Percentiles rank a stretch among this genome's conserved stretches.
These are phyloP conservation scores for Mycena vitilis DNA, from an alignment of 768 basidiomycete species.

Conservation along the genomic window DNA sequence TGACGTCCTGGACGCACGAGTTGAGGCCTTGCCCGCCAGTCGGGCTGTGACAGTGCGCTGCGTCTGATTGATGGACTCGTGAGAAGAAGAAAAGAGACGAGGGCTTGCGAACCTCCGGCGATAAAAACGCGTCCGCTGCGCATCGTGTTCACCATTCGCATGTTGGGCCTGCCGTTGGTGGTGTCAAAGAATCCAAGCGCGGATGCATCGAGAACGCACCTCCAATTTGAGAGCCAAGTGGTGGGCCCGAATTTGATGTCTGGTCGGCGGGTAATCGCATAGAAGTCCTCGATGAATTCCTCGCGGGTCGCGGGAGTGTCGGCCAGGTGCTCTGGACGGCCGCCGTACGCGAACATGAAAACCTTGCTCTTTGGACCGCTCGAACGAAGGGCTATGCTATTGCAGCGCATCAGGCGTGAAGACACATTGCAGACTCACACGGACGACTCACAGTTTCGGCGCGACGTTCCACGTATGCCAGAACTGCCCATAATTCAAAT, in stretches of 20 bases:
- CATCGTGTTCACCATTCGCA: conserved; percentile 60
- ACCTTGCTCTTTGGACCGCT: background rate
- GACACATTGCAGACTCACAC: too few relatives aligned
- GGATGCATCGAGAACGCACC: conserved; percentile 33
- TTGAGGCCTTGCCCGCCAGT: conserved; percentile 56
- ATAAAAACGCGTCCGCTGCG: conserved; percentile 56
- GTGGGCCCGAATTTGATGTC: conserved; percentile 49
- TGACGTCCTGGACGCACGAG: conserved; percentile 50
- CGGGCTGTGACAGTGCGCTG: conserved; percentile 52
- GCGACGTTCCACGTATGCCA: conserved; percentile 39
- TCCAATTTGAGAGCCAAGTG: conserved; percentile 41
- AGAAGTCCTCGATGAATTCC: conserved; percentile 44
- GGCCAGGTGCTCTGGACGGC: conserved; percentile 18
- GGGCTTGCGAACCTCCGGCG: conserved; percentile 52
- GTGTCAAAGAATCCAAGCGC: too few relatives aligned
- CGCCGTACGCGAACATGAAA: conserved; percentile 22
- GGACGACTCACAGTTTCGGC: conserved; percentile 26
- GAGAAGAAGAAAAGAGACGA: too few relatives aligned
- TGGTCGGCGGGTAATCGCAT: conserved; percentile 40
- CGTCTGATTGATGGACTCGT: conserved; percentile 46
- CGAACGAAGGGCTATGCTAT: conserved; percentile 4
- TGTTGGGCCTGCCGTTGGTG: conserved; percentile 50
- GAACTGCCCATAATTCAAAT: conserved; percentile 24
- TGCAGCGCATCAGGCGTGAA: background rate
- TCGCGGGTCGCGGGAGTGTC: conserved; percentile 35